Base-by-base conservation (phyloP, 139 green algal genomes). In the Micractinium conductrix region DNA sequence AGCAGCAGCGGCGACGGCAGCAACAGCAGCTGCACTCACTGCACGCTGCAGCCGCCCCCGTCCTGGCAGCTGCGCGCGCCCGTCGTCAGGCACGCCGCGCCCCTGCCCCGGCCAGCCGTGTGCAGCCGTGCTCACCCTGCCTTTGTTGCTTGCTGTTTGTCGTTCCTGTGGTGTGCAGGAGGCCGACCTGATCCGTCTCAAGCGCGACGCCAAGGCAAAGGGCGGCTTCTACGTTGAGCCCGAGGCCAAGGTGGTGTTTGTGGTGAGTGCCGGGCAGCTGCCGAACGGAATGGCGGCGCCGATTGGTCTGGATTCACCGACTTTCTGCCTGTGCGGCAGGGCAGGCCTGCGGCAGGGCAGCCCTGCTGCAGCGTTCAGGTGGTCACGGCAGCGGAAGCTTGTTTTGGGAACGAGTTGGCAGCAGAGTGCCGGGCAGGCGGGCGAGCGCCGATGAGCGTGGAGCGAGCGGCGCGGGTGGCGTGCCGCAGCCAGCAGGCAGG, bases 211-310 rank as follows among this genome's bases (percentile, higher is more conserved):
- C 40, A 98, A 98, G 92, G 79, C 93, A 40, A 95, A 95, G 74
- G 86, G 89, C 83, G 95, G 95, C 81, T 99, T 99, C 92, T 98
- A 99, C 86, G 95, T 98, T 1, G 92, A 97, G 88, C 89, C 95
- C 28, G 97, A 99, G 93, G 90, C 93, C 68, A 99, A 98, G 93
- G 73, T 99, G 35, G 86, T 97, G 60, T 98, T 99, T 69, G 96
- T 99, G 45, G 92, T 99, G 76, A 71, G 76, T 72, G 45, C 0
- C 1, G 10, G 30, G 44, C 48, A 58, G 48, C n/a, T n/a, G n/a
- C n/a, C n/a, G n/a, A n/a, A n/a, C n/a, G n/a, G n/a, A n/a, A n/a
- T n/a, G n/a, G n/a, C n/a, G n/a, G n/a, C n/a, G n/a, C n/a, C n/a
- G n/a, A n/a, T n/a, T n/a, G n/a, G n/a, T n/a, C n/a, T n/a, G n/a